These are phyloP conservation scores for Meripilus lineatus DNA, from an alignment of 1,284 basidiomycete species.

Conservation along the genomic window DNA sequence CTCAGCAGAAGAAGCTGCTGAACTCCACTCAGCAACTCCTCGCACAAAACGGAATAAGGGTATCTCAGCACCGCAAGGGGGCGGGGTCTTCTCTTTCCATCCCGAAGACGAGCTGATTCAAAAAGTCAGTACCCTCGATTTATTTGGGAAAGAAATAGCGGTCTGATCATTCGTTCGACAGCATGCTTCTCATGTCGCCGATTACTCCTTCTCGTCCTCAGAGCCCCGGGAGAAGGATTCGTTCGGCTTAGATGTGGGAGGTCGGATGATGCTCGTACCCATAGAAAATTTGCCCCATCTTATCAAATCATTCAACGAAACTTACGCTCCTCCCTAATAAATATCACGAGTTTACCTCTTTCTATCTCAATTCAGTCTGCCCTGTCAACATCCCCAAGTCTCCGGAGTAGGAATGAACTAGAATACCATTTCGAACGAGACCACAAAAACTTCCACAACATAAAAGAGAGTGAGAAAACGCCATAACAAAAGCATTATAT, in stretches of 20 bases:
- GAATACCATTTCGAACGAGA: neutral
- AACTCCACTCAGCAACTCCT: conserved; percentile 27
- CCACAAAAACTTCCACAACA: neutral
- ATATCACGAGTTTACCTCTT: no score
- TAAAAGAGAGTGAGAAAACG: neutral
- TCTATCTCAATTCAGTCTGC: no score
- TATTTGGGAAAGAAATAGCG: neutral
- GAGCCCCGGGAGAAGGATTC: conserved; percentile 64
- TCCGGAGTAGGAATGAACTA: neutral
- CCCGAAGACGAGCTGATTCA: conserved; percentile 80
- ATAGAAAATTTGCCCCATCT: conserved; percentile 37
- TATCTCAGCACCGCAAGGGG: conserved; percentile 27
- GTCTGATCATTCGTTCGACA: conserved; percentile 25
- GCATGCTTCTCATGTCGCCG: conserved; percentile 56
- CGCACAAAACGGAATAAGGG: conserved; percentile 36
- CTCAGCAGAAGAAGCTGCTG: conserved; percentile 54
- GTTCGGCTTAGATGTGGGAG: conserved; percentile 78
- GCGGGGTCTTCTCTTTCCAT: conserved; percentile 73
- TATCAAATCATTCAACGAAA: conserved; percentile 27
- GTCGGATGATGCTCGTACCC: conserved; percentile 70
- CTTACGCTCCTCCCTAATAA: conserved; percentile 26
- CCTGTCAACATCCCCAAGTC: no score
- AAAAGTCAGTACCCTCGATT: conserved; percentile 41
- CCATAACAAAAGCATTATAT: conserved; percentile 12
- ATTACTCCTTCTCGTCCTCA: conserved; percentile 63